Evolutionary conservation across 73 alveolate genomes (phyloP).

Genomic region (Blepharisma stoltei): DNA sequence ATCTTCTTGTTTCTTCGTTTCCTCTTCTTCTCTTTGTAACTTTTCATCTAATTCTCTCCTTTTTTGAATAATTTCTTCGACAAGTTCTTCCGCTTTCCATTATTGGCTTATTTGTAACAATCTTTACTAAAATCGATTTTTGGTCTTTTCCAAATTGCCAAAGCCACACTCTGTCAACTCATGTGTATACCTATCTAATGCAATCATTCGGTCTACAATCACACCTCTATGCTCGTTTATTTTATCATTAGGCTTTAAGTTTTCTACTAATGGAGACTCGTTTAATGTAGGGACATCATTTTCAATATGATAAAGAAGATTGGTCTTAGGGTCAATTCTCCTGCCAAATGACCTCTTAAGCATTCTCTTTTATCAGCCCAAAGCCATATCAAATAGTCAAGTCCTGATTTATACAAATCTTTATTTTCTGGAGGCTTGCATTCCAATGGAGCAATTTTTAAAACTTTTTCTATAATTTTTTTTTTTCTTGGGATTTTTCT

Average conservation of each 20-base stretch:
- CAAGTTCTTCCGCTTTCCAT: constrained; percentile 49
- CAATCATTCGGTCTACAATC: constrained; percentile 78
- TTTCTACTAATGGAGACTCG: constrained; percentile 88
- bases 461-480: background rate
- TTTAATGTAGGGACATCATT: constrained; percentile 91
- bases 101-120: constrained; percentile 50
- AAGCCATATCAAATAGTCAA: background rate
- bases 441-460: background rate
- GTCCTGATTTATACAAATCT: constrained; percentile 18
- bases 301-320: constrained; percentile 82
- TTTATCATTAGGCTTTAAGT: constrained; percentile 78
- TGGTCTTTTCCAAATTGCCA: constrained; percentile 74
- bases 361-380: constrained; percentile 42
- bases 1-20: constrained; percentile 39
- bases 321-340: constrained; percentile 75
- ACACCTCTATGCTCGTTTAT: constrained; percentile 72
- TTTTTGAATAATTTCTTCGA: constrained; percentile 47
- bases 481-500: constrained; percentile 22
- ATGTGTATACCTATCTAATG: constrained; percentile 77
- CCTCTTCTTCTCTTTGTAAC: constrained; percentile 45
- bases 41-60: constrained; percentile 43
- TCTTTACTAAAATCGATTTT: constrained; percentile 35
- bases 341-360: constrained; percentile 92
- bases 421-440: constrained; percentile 13
- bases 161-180: constrained; percentile 82